phyloP scores from a whole-genome alignment of 495 filamentous ascomycete genomes.

The Elaphomyces granulatus region DNA sequence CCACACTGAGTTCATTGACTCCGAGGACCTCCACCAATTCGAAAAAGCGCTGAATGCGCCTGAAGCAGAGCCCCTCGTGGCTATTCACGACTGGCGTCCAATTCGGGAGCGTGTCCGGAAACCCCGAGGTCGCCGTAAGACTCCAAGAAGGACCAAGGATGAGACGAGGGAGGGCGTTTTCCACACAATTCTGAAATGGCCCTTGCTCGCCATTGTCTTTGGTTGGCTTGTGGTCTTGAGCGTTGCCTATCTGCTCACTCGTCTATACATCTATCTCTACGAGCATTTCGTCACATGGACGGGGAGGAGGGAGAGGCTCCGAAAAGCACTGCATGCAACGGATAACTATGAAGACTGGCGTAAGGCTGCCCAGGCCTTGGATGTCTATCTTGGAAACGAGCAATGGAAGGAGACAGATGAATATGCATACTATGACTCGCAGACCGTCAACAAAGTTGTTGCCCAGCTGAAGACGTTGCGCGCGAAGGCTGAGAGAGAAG shows the following conservation, averaged over 20 bases:
- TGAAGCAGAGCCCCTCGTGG: conserved; percentile 40
- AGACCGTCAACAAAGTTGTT: conserved; percentile 61
- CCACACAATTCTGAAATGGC: conserved; percentile 83
- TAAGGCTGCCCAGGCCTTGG: conserved; percentile 58
- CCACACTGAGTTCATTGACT: conserved; percentile 49
- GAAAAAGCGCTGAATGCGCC: conserved; percentile 36
- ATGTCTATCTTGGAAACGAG: conserved; percentile 68
- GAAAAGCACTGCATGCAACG: conserved; percentile 53
- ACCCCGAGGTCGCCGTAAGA: conserved; percentile 28
- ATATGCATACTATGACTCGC: conserved; percentile 88
- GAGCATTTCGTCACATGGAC: conserved; percentile 49
- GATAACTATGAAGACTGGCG: conserved; percentile 74
- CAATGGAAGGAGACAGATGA: conserved; percentile 77
- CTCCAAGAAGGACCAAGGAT: conserved; percentile 50
- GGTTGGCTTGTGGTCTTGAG: conserved; percentile 61
- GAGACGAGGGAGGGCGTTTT: conserved; percentile 90
- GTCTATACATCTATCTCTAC: conserved; percentile 78
- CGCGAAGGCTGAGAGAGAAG: conserved; percentile 41
- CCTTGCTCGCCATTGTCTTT: conserved; percentile 61
- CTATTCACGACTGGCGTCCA: conserved; percentile 76
- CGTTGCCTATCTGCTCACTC: conserved; percentile 61
- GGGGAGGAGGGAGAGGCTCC: conserved; percentile 54
- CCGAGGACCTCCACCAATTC: conserved; percentile 36
- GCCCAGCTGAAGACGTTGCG: conserved; percentile 52
- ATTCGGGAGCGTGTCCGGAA: conserved; percentile 52